Base-by-base conservation (phyloP, 768 basidiomycete species). In the Hygrocybe coccinea region DNA sequence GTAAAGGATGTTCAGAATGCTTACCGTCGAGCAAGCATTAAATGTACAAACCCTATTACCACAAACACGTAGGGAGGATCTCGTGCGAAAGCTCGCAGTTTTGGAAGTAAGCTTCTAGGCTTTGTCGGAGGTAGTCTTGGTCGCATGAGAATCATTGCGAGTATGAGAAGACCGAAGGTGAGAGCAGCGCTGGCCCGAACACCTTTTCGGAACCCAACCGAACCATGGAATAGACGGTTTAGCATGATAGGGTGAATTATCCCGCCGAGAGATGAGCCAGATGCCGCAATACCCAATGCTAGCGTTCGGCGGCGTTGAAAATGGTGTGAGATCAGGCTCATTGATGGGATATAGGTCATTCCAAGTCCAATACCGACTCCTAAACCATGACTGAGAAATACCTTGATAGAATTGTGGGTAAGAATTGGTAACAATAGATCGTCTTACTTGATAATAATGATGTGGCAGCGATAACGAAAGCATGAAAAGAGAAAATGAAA, bases 221-320 rank as follows among this genome's bases (percentile, higher is more conserved):
- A 60, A 3, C 76, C 75, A 54, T 78, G 67, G 55, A 79, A 76
- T 56, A 75, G 67, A 37, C 76, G 71, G 62, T 87, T 86, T 19
- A 88, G 70, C 72, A 85, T 76, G 60, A 85, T 83, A 2, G 83
- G 81, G 55, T 84, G 82, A 8, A 86, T 61, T 21, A 80, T 73
- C 10, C 81, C 83, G 2, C 86, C 85, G 12, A 83, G 63, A 15
- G 79, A 81, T n/a, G 82, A 75, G 4, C 79, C 80, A 2, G 79
- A 74, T 1, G 75, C 73, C 17, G 74, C 77, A 46, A 84, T 68
- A 19, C 80, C 76, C 65, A 79, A 79, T 0, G 79, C 81, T 43
- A 80, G 62, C 8, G 76, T 74, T 11, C 78, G 75, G 11, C 74
- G 74, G 14, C 62, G 63, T 34, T 71, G 63, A 65, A 83, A 84